A percentile compares a stretch with the other conserved stretches of the same genome.
Conservation (phyloP, 2,329 filamentous ascomycete species). For the Botrytis pseudocinerea region DNA sequence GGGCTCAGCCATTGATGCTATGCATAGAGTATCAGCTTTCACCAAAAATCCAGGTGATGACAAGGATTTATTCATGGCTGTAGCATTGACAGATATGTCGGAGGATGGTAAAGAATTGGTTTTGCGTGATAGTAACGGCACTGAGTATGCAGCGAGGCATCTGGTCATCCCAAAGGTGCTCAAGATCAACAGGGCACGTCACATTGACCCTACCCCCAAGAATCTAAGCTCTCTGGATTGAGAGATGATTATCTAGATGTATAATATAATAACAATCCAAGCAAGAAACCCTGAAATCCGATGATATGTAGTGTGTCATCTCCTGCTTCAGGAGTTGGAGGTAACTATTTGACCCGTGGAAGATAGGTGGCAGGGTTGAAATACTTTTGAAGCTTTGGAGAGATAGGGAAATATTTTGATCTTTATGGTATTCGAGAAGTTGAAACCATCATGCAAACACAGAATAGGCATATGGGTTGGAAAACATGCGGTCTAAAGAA, state of each 20-base stretch:
- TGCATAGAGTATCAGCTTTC: conserved; percentile 19
- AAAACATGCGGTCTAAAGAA: neutral
- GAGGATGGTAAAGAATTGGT: conserved; percentile 2
- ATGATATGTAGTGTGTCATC: conserved; percentile 9
- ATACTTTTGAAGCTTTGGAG: neutral
- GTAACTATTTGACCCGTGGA: neutral
- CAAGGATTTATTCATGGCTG: neutral
- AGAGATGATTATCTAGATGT: neutral
- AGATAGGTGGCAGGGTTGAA: neutral
- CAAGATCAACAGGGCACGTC: neutral
- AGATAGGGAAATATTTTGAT: neutral
- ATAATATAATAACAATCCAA: neutral
- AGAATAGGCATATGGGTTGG: too few species aligned
- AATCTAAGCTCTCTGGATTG: neutral
- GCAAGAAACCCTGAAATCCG: neutral
- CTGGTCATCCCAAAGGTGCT: neutral
- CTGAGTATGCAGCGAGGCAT: neutral
- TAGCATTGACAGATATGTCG: conserved; percentile 14
- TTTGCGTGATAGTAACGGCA: conserved; percentile 4
- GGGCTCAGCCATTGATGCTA: conserved; percentile 23
- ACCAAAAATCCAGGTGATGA: neutral
- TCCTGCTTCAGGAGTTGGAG: neutral
- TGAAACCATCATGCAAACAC: neutral
- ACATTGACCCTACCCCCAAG: neutral
- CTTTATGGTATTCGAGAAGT: neutral